Evolutionary conservation across 257 asterid species (phyloP).

Genomic region (Leptodermis oblonga): DNA sequence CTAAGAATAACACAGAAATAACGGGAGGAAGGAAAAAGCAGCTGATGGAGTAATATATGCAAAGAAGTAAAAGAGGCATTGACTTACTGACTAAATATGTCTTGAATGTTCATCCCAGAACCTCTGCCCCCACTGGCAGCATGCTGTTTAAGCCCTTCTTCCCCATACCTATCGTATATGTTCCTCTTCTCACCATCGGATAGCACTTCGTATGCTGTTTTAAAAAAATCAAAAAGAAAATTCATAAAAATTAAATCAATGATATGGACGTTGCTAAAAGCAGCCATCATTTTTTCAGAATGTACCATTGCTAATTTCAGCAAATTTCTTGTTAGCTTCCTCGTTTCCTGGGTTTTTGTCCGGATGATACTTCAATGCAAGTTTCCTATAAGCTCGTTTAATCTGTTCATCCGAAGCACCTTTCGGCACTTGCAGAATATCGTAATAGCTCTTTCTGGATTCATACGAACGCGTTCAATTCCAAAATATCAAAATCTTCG

Average conservation of each 20-base stretch:
- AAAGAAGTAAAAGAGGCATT: not conserved
- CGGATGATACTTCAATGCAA: slow-evolving; percentile 91
- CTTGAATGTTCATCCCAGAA: slow-evolving; percentile 84
- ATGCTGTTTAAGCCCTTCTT: slow-evolving; percentile 91
- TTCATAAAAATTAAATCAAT: not conserved
- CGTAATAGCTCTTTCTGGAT: slow-evolving; percentile 82
- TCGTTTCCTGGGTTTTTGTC: slow-evolving; percentile 90
- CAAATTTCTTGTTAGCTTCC: slow-evolving; percentile 88
- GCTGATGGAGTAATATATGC: not conserved
- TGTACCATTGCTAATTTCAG: slow-evolving; percentile 88
- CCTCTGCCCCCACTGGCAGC: slow-evolving; percentile 85
- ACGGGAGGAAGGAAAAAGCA: not conserved
- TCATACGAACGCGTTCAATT: not conserved
- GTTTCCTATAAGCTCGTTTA: slow-evolving; percentile 87
- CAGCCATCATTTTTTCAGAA: not conserved
- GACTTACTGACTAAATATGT: slow-evolving; percentile 79
- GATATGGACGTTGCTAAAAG: not conserved
- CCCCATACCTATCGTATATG: slow-evolving; percentile 80
- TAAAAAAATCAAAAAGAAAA: not conserved
- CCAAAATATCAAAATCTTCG: not conserved
- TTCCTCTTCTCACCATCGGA: slow-evolving; percentile 81
- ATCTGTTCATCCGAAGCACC: slow-evolving; percentile 91
- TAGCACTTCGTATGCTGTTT: slow-evolving; percentile 85
- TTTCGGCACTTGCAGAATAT: slow-evolving; percentile 66
- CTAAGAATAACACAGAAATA: no score